phyloP scores from a whole-genome alignment of 2,329 filamentous ascomycete species.

The Aspergillus uvarum region DNA sequence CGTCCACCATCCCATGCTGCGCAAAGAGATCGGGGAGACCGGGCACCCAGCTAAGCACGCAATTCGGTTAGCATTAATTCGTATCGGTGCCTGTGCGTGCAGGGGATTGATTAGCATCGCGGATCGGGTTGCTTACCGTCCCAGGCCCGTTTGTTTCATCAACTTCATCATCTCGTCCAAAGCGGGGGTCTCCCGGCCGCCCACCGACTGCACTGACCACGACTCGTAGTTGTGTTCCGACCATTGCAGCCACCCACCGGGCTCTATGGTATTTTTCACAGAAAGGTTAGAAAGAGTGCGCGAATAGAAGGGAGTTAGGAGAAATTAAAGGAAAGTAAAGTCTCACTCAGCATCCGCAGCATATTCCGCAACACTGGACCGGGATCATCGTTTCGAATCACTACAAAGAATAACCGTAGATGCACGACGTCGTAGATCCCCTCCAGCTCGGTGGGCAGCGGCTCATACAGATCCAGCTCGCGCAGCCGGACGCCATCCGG shows the following conservation, averaged over 20 bases:
- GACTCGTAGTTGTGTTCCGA: slow-evolving; percentile 1
- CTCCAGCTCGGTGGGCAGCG: background rate
- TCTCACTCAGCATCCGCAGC: background rate
- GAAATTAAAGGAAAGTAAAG: background rate
- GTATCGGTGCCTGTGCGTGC: background rate
- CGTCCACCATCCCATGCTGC: background rate
- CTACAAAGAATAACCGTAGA: background rate
- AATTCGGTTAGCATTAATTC: background rate
- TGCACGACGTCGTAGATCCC: background rate
- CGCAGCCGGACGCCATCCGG: background rate
- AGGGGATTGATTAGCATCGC: no score
- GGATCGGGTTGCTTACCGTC: background rate
- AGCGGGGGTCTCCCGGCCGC: background rate
- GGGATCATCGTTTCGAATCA: background rate
- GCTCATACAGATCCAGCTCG: background rate
- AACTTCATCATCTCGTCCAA: background rate
- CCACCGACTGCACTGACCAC: background rate
- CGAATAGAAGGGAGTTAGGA: no score
- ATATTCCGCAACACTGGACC: background rate
- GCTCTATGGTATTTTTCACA: background rate
- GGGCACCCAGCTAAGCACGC: background rate
- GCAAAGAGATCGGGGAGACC: background rate
- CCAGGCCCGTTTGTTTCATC: background rate
- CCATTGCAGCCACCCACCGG: slow-evolving; percentile 3
- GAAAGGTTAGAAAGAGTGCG: no score